Percentiles rank a stretch among this genome's conserved stretches.
Conservation (phyloP, 1,284 basidiomycete species). For the Rhodotorula mucilaginosa region DNA sequence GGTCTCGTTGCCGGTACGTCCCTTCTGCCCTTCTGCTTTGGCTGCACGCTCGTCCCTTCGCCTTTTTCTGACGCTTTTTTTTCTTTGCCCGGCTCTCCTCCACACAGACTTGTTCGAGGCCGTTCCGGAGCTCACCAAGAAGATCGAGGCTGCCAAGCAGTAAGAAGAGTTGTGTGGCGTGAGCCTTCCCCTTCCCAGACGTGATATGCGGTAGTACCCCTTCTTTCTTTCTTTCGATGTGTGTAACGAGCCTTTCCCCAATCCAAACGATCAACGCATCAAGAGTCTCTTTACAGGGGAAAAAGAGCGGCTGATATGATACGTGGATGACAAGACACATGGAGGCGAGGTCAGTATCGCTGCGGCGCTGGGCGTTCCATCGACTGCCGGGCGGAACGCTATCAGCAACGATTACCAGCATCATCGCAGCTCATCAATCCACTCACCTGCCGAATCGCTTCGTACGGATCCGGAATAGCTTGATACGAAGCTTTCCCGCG, state of each 20-base stretch:
- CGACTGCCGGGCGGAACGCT: not conserved
- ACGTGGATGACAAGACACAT: too few relatives aligned
- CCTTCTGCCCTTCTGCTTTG: not conserved
- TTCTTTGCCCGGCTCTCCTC: not conserved
- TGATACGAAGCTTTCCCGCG: not conserved
- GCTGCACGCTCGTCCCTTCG: constrained; percentile 31
- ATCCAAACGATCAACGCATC: too few relatives aligned
- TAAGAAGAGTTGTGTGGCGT: not conserved
- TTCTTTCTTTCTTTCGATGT: not conserved
- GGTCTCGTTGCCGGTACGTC: constrained; percentile 72
- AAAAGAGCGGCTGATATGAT: too few relatives aligned
- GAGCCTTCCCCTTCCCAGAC: too few relatives aligned
- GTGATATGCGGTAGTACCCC: not conserved
- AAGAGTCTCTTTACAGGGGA: too few relatives aligned
- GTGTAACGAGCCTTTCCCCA: not conserved
- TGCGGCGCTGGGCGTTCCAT: constrained; percentile 7
- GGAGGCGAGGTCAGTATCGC: not conserved
- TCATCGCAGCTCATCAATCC: too few relatives aligned
- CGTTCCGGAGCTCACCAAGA: constrained; percentile 81
- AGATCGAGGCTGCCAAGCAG: constrained; percentile 60
- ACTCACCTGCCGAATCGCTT: constrained; percentile 32
- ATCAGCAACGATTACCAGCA: not conserved
- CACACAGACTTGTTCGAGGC: constrained; percentile 73
- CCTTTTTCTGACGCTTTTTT: not conserved
- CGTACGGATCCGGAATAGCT: constrained; percentile 27